phyloP scores from a whole-genome alignment of 495 filamentous ascomycete genomes.

The Neurospora terricola region DNA sequence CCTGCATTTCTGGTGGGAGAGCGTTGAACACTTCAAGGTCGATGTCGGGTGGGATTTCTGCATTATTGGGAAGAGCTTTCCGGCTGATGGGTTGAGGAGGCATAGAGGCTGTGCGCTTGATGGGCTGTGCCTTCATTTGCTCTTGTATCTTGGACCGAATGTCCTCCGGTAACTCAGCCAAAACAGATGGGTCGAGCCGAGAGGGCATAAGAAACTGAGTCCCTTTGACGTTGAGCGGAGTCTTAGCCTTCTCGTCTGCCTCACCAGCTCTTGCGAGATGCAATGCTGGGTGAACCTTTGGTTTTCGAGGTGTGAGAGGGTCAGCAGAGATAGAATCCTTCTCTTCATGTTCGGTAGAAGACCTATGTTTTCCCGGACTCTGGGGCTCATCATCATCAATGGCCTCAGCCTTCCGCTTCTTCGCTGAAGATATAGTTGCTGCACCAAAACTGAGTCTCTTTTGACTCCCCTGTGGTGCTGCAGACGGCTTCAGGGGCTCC shows the following conservation, averaged over 20 bases:
- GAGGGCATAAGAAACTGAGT: constrained; percentile 85
- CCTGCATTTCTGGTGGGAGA: constrained; percentile 72
- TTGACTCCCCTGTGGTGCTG: constrained; percentile 49
- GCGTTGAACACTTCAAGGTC: constrained; percentile 67
- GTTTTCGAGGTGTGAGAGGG: constrained; percentile 57
- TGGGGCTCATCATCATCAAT: constrained; percentile 14
- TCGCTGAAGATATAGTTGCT: constrained; percentile 8
- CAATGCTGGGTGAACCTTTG: constrained; percentile 44
- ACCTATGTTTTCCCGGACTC: constrained; percentile 8
- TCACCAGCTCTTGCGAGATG: constrained; percentile 44
- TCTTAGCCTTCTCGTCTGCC: constrained; percentile 47
- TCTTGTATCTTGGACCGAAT: constrained; percentile 63
- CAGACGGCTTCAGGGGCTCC: constrained; percentile 54
- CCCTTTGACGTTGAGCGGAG: constrained; percentile 64
- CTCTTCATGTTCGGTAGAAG: constrained; percentile 2
- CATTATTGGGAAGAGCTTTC: neutral
- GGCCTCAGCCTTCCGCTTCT: constrained; percentile 17
- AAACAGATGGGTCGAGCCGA: constrained; percentile 61
- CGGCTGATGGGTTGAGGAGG: neutral
- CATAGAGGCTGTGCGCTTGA: constrained; percentile 13
- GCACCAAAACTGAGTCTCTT: constrained; percentile 38
- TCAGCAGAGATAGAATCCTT: constrained; percentile 40
- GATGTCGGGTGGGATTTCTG: constrained; percentile 40
- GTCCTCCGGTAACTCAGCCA: constrained; percentile 69
- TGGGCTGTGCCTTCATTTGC: constrained; percentile 11